phyloP scores from a whole-genome alignment of 371 early-diverging fungal genomes.

The Mucor velutinosus region DNA sequence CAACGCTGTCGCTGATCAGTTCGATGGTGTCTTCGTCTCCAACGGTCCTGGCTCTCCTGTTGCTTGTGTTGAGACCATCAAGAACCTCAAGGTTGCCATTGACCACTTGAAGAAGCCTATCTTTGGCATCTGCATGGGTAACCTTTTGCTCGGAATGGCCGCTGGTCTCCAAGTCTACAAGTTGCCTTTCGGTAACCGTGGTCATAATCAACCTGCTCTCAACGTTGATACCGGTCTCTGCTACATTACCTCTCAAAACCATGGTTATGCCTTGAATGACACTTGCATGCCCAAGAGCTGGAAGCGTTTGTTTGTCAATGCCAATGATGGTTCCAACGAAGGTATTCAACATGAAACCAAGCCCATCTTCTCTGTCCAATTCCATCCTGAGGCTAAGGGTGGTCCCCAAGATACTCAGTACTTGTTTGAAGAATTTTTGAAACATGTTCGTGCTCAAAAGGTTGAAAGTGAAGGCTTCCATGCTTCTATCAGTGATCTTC shows the following conservation, averaged over 20 bases:
- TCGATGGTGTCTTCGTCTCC: conserved; percentile 91
- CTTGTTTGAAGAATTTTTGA: conserved; percentile 73
- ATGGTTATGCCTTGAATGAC: conserved; percentile 88
- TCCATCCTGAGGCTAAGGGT: conserved; percentile 94
- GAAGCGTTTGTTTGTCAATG: conserved; percentile 84
- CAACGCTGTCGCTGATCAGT: conserved; percentile 55
- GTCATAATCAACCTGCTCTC: conserved; percentile 94
- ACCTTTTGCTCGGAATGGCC: conserved; percentile 88
- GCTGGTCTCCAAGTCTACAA: conserved; percentile 87
- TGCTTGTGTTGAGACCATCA: conserved; percentile 65
- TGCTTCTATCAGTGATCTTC: conserved; percentile 9
- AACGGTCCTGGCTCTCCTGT: conserved; percentile 95
- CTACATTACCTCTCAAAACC: conserved; percentile 91
- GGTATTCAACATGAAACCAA: conserved; percentile 75
- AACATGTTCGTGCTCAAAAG: conserved; percentile 30
- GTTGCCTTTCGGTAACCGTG: conserved; percentile 94
- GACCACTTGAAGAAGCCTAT: conserved; percentile 76
- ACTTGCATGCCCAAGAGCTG: conserved; percentile 67
- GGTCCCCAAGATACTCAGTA: conserved; percentile 88
- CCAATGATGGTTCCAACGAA: conserved; percentile 92
- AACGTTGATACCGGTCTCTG: conserved; percentile 65
- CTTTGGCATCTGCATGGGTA: conserved; percentile 98
- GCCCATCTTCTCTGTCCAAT: conserved; percentile 89
- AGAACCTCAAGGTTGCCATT: conserved; percentile 68
- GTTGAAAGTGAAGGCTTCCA: conserved; percentile 8